Conservation (phyloP, 768 basidiomycete genomes). For the Lactarius sanguifluus region DNA sequence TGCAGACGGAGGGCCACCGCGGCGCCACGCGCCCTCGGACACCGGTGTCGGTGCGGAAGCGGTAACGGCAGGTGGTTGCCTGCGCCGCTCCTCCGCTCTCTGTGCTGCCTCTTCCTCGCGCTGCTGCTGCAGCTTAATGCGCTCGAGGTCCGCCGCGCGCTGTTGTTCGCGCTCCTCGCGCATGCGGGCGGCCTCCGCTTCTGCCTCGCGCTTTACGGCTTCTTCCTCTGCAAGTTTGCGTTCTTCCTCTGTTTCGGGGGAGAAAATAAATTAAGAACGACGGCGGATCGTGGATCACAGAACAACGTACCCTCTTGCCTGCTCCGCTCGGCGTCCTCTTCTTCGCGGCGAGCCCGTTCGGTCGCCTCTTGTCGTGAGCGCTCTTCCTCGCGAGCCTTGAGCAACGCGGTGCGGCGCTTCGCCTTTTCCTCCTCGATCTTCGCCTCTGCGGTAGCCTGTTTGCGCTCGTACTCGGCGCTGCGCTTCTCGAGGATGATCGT, state of each 20-base stretch:
- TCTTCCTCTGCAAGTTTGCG: slow-evolving; percentile 35
- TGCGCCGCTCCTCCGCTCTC: slow-evolving; percentile 40
- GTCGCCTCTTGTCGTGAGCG: slow-evolving; percentile 43
- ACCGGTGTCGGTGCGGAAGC: slow-evolving; percentile 33
- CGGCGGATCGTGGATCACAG: neutral
- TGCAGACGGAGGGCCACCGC: slow-evolving; percentile 18
- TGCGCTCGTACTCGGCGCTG: slow-evolving; percentile 63
- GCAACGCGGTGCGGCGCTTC: slow-evolving; percentile 56
- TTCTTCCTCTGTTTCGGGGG: slow-evolving; percentile 33
- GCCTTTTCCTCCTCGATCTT: slow-evolving; percentile 87
- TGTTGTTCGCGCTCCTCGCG: slow-evolving; percentile 56
- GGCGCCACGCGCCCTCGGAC: slow-evolving; percentile 35
- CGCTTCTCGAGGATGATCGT: slow-evolving; percentile 56
- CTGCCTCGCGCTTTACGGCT: slow-evolving; percentile 54
- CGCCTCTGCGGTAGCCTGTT: slow-evolving; percentile 52
- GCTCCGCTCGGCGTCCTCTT: slow-evolving; percentile 45
- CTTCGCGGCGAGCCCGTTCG: slow-evolving; percentile 36
- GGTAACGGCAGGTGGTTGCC: slow-evolving; percentile 38
- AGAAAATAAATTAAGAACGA: neutral
- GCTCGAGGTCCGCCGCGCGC: slow-evolving; percentile 51
- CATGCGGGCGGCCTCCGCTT: slow-evolving; percentile 51
- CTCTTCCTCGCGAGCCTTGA: slow-evolving; percentile 63
- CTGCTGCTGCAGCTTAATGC: slow-evolving; percentile 57
- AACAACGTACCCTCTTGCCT: slow-evolving; percentile 51
- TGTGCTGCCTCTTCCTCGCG: slow-evolving; percentile 57